Evolutionary conservation across 2,329 filamentous ascomycete species (phyloP).

Genomic region (Helminthosporium solani): DNA sequence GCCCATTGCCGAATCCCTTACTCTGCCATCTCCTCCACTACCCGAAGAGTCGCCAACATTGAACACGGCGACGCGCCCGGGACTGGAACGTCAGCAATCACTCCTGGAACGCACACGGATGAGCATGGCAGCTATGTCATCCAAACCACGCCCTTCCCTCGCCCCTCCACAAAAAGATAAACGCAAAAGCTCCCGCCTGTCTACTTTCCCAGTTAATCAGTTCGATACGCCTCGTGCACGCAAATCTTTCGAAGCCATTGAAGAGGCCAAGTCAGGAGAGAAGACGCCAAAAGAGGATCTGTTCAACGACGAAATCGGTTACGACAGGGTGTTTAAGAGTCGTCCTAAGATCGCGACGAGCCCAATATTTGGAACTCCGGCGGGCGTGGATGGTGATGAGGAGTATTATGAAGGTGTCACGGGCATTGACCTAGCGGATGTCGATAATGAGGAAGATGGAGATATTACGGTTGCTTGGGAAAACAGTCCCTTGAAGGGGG

Average conservation of each 20-base stretch:
- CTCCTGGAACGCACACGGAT: conserved; percentile 73
- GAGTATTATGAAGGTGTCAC: conserved; percentile 30
- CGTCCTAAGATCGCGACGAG: conserved; percentile 78
- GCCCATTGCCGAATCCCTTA: conserved; percentile 27
- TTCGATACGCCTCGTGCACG: conserved; percentile 55
- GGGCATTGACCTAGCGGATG: conserved; percentile 34
- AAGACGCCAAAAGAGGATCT: conserved; percentile 66
- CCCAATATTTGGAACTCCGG: conserved; percentile 52
- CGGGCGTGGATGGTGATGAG: conserved; percentile 2
- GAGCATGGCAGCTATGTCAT: conserved; percentile 69
- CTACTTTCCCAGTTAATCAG: conserved; percentile 55
- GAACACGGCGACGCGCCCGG: conserved; percentile 2
- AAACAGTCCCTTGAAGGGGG: conserved; percentile 33
- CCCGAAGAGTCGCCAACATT: conserved; percentile 13
- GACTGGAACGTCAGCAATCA: conserved; percentile 33
- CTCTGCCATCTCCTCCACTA: conserved; percentile 15
- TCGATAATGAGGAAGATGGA: conserved; percentile 29
- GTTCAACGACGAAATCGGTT: conserved; percentile 70
- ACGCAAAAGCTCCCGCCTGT: conserved; percentile 26
- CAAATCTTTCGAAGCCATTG: conserved; percentile 21
- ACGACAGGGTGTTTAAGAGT: conserved; percentile 81
- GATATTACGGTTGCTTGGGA: conserved; percentile 29
- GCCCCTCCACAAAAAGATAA: conserved; percentile 20
- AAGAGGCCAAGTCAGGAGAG: conserved; percentile 22
- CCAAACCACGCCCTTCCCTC: conserved; percentile 19